phyloP scores from a whole-genome alignment of 108 stramenopile genomes.

The Nannochloropsis granulata region DNA sequence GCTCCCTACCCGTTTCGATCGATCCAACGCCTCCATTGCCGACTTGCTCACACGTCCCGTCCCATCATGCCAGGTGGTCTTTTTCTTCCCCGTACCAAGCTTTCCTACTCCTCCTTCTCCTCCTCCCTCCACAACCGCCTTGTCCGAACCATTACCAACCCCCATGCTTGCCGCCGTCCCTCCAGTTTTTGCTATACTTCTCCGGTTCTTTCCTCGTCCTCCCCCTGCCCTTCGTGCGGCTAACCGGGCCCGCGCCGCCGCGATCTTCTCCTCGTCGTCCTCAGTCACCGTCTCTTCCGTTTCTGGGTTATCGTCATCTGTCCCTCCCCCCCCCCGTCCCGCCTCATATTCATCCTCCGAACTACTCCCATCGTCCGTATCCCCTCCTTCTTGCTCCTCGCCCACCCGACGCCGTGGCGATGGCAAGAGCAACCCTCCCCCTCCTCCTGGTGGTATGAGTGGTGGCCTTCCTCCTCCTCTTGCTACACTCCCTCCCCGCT shows the following conservation, averaged over 20 bases:
- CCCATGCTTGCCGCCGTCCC: slow-evolving; percentile 1
- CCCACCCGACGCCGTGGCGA: background rate
- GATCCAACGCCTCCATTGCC: slow-evolving; percentile 32
- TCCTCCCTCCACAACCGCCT: background rate
- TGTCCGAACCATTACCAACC: background rate
- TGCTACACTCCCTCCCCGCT: background rate
- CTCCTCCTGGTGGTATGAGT: background rate
- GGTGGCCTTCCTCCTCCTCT: background rate
- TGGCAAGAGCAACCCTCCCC: background rate
- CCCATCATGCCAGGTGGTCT: slow-evolving; percentile 32
- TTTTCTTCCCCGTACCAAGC: slow-evolving; percentile 16
- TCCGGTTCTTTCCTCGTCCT: slow-evolving; percentile 1
- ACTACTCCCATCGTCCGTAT: background rate
- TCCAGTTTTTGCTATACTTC: background rate
- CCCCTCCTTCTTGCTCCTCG: background rate
- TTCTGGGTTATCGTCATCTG: background rate
- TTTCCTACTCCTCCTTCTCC: background rate
- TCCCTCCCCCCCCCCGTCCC: background rate
- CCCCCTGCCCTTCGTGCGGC: slow-evolving; percentile 12
- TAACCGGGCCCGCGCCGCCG: slow-evolving; percentile 15
- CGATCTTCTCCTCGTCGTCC: background rate
- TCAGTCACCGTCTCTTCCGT: background rate
- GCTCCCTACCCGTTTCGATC: slow-evolving; percentile 4
- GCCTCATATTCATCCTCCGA: background rate
- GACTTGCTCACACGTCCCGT: slow-evolving; percentile 16